phyloP scores from a whole-genome alignment of 2,329 filamentous ascomycete genomes.

The Penicillium palitans region DNA sequence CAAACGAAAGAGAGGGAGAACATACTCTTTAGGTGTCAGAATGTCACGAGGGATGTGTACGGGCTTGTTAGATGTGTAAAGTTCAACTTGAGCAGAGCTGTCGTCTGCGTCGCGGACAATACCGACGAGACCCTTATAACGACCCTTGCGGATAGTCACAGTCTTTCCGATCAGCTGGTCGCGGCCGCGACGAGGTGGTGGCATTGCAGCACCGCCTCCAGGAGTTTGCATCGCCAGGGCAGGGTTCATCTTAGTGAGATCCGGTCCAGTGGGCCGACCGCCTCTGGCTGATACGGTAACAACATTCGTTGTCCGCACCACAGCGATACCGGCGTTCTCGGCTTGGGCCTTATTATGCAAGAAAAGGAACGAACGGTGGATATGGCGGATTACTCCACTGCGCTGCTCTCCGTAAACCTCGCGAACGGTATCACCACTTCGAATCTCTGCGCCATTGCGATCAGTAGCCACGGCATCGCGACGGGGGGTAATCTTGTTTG shows the following conservation, averaged over 20 bases:
- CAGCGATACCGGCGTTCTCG: conserved; percentile 88
- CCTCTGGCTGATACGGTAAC: conserved; percentile 93
- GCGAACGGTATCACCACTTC: conserved; percentile 86
- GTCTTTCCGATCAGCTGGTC: conserved; percentile 89
- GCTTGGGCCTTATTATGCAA: conserved; percentile 78
- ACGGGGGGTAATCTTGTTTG: conserved; percentile 80
- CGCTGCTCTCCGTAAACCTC: conserved; percentile 84
- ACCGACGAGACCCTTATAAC: conserved; percentile 88
- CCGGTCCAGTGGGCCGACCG: conserved; percentile 72
- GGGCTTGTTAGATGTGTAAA: conserved; percentile 92
- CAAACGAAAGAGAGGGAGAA: conserved; percentile 13
- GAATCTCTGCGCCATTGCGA: conserved; percentile 88
- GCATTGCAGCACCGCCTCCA: conserved; percentile 52
- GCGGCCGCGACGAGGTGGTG: conserved; percentile 72
- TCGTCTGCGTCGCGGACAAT: conserved; percentile 96
- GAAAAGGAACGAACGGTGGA: conserved; percentile 90
- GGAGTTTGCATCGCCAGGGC: conserved; percentile 71
- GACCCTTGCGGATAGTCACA: conserved; percentile 81
- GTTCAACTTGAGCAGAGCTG: conserved; percentile 79
- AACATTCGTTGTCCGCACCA: conserved; percentile 80
- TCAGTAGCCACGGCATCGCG: conserved; percentile 88
- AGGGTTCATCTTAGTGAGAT: conserved; percentile 89
- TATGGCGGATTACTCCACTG: conserved; percentile 86
- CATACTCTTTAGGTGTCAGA: conserved; percentile 80
- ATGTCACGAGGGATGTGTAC: conserved; percentile 79